phyloP scores from a whole-genome alignment of 1,284 basidiomycete species.

The Ceratobasidium sp. region DNA sequence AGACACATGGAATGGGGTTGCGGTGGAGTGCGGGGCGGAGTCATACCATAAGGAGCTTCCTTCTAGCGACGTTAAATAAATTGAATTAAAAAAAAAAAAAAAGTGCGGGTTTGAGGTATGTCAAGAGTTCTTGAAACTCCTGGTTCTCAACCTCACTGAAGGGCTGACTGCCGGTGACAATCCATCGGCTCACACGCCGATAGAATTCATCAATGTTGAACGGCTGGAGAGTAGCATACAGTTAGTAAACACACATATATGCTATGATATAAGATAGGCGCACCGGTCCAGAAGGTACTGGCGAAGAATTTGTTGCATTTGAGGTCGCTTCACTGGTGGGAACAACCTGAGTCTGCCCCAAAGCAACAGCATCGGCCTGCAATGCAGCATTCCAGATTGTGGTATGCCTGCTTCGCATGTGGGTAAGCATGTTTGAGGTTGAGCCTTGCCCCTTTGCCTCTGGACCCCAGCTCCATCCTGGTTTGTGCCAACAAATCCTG shows the following conservation, averaged over 20 bases:
- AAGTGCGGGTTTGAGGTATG: not conserved
- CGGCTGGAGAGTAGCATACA: not conserved
- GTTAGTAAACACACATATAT: not conserved
- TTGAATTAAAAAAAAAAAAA: too few relatives aligned
- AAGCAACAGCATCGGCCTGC: not conserved
- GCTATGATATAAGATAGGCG: not conserved
- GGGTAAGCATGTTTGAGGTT: not conserved
- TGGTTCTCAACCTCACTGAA: slow-evolving; percentile 27
- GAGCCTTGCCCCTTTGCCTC: not conserved
- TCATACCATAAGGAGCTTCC: too few relatives aligned
- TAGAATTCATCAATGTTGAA: slow-evolving; percentile 10
- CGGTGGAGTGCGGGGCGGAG: too few relatives aligned
- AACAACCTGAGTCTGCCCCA: not conserved
- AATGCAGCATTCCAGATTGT: not conserved
- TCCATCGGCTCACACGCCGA: not conserved
- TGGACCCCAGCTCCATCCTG: not conserved
- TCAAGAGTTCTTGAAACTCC: not conserved
- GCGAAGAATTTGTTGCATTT: not conserved
- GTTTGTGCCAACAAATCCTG: not conserved
- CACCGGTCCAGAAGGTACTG: not conserved
- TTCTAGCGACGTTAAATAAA: too few relatives aligned
- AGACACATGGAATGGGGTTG: too few relatives aligned
- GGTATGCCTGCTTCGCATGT: not conserved
- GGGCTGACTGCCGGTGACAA: slow-evolving; percentile 3
- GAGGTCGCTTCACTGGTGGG: not conserved